Conservation (phyloP, 257 asterid genomes). For the Marsdenia floribunda region DNA sequence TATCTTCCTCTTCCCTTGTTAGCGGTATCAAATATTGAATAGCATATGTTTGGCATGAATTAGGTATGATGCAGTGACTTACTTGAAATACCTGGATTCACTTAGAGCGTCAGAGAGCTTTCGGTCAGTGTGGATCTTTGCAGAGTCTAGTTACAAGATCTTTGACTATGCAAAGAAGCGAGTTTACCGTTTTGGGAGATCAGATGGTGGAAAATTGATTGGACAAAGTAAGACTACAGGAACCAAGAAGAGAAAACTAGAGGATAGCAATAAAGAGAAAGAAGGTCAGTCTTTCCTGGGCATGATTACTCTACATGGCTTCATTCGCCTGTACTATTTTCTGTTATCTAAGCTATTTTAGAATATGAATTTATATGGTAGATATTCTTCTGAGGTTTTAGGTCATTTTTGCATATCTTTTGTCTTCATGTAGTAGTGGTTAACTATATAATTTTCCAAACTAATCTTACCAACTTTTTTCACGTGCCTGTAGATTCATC, state of each 20-base stretch:
- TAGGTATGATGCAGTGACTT: constrained; percentile 97
- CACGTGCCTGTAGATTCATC: constrained; percentile 39
- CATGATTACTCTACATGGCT: constrained; percentile 2
- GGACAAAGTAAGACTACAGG: constrained; percentile 43
- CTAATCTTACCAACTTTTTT: constrained; percentile 13
- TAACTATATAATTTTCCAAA: neutral
- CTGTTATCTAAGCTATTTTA: neutral
- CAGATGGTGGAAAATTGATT: constrained; percentile 44
- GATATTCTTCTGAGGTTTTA: neutral
- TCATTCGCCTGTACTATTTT: neutral
- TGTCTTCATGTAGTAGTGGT: neutral
- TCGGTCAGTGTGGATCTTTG: constrained; percentile 96
- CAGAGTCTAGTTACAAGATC: constrained; percentile 95
- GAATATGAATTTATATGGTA: neutral
- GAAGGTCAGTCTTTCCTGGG: constrained; percentile 44
- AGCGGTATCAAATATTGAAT: neutral
- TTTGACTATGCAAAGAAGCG: constrained; percentile 94
- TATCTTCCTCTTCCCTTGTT: neutral
- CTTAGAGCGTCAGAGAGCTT: constrained; percentile 98
- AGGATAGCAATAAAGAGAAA: constrained; percentile 41
- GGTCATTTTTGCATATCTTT: neutral
- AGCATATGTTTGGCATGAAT: constrained; percentile 20
- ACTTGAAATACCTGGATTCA: constrained; percentile 92
- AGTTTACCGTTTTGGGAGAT: constrained; percentile 81
- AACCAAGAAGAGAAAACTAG: constrained; percentile 67